Evolutionary conservation across 2,329 filamentous ascomycete genomes (phyloP).

Genomic region (Penicillium thymicola): DNA sequence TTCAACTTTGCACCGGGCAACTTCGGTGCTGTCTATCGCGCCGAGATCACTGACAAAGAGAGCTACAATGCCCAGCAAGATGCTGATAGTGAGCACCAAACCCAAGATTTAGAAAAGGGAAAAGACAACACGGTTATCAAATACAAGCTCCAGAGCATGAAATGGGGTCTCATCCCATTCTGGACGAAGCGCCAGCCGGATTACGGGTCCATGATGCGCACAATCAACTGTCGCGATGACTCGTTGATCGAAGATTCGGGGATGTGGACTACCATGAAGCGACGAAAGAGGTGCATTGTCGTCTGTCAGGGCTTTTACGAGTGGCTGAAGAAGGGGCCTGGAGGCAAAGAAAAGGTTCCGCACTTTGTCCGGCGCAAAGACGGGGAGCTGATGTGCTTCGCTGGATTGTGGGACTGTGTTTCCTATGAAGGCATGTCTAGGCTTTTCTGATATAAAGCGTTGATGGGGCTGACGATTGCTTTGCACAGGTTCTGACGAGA

Average conservation of each 20-base stretch:
- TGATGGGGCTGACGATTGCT: neutral
- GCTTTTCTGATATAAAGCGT: neutral
- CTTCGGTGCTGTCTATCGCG: conserved; percentile 80
- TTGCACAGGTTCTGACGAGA: conserved; percentile 57
- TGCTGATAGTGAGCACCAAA: conserved; percentile 11
- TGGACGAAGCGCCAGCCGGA: conserved; percentile 86
- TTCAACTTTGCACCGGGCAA: conserved; percentile 94
- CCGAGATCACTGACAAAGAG: conserved; percentile 64
- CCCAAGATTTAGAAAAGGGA: conserved; percentile 12
- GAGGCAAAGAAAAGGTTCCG: conserved; percentile 74
- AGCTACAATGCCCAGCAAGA: conserved; percentile 24
- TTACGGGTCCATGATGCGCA: conserved; percentile 74
- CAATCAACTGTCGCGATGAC: conserved; percentile 93
- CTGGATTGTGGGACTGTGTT: conserved; percentile 88
- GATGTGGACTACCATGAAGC: conserved; percentile 92
- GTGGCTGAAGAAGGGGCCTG: conserved; percentile 76
- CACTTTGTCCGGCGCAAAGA: conserved; percentile 81
- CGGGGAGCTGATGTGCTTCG: conserved; percentile 79
- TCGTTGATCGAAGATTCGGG: conserved; percentile 71
- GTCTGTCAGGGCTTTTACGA: conserved; percentile 93
- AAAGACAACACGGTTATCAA: conserved; percentile 41
- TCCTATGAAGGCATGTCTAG: conserved; percentile 64
- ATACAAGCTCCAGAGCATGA: conserved; percentile 89
- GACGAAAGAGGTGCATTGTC: conserved; percentile 80
- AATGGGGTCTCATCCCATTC: conserved; percentile 91